Conservation (phyloP, 306 rosid genomes). For the Canavalia ensiformis region DNA sequence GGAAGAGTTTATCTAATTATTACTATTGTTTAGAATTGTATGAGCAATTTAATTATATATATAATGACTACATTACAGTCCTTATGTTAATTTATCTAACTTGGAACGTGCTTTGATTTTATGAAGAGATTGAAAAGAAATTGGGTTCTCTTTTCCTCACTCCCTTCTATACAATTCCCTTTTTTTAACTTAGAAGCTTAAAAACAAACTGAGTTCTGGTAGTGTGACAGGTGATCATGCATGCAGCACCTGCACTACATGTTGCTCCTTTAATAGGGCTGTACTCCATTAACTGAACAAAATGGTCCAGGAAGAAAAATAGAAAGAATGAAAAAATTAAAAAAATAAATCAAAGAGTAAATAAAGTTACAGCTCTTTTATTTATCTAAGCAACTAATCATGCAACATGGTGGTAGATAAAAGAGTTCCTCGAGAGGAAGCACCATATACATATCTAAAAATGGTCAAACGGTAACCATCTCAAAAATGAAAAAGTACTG, state of each 20-base stretch:
- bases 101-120: not conserved
- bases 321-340: conserved; percentile 22
- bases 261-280: conserved; percentile 56
- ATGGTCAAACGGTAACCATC: conserved; percentile 44
- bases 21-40: not conserved
- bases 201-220: conserved; percentile 35
- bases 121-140: conserved; percentile 33
- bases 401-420: conserved; percentile 35
- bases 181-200: conserved; percentile 30
- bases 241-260: conserved; percentile 59
- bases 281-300: conserved; percentile 54
- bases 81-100: not conserved
- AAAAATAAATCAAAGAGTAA: conserved; percentile 5
- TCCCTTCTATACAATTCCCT: conserved; percentile 6
- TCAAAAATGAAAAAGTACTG: conserved; percentile 36
- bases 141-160: conserved; percentile 32
- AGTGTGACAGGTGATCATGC: conserved; percentile 61
- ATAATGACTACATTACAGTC: not conserved
- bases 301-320: conserved; percentile 49
- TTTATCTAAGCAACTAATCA: conserved; percentile 27
- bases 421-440: conserved; percentile 15
- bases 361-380: not conserved
- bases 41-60: not conserved
- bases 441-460: conserved; percentile 32
- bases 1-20: not conserved